phyloP scores from a whole-genome alignment of 331 rosid genomes.

The Dryas integrifolia region DNA sequence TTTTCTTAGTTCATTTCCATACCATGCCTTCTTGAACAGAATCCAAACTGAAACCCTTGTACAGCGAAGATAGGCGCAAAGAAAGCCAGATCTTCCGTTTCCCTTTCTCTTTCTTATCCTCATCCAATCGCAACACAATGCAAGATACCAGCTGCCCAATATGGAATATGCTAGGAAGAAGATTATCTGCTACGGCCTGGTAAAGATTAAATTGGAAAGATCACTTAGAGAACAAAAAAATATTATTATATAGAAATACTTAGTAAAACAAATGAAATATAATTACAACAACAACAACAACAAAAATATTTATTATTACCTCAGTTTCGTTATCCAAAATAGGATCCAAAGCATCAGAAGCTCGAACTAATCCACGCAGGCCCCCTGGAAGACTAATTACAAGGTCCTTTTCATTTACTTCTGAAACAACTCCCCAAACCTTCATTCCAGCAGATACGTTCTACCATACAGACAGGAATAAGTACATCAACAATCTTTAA shows the following conservation, averaged over 20 bases:
- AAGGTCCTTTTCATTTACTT: slow-evolving; percentile 83
- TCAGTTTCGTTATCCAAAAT: slow-evolving; percentile 42
- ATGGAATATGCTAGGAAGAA: slow-evolving; percentile 57
- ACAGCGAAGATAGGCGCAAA: slow-evolving; percentile 72
- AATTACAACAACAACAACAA: not conserved
- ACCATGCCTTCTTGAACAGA: slow-evolving; percentile 93
- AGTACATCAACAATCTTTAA: not conserved
- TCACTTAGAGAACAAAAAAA: not conserved
- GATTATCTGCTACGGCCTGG: slow-evolving; percentile 53
- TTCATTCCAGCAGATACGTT: slow-evolving; percentile 87
- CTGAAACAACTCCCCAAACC: slow-evolving; percentile 85
- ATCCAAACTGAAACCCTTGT: slow-evolving; percentile 69
- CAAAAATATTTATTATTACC: slow-evolving; percentile 37
- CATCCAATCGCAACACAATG: slow-evolving; percentile 64
- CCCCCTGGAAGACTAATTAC: slow-evolving; percentile 89
- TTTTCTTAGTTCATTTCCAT: slow-evolving; percentile 28
- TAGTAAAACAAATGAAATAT: not conserved
- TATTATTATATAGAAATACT: not conserved
- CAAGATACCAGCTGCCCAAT: slow-evolving; percentile 86
- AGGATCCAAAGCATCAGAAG: slow-evolving; percentile 75
- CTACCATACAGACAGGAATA: slow-evolving; percentile 35
- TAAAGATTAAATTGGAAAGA: slow-evolving; percentile 19
- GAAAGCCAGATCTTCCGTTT: slow-evolving; percentile 92
- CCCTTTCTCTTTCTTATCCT: slow-evolving; percentile 75
- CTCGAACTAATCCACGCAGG: slow-evolving; percentile 81